Evolutionary conservation across 2,329 filamentous ascomycete genomes (phyloP), one percentile per base, ranked within the genome.

Genomic region (Teratosphaeriaceae sp.): DNA sequence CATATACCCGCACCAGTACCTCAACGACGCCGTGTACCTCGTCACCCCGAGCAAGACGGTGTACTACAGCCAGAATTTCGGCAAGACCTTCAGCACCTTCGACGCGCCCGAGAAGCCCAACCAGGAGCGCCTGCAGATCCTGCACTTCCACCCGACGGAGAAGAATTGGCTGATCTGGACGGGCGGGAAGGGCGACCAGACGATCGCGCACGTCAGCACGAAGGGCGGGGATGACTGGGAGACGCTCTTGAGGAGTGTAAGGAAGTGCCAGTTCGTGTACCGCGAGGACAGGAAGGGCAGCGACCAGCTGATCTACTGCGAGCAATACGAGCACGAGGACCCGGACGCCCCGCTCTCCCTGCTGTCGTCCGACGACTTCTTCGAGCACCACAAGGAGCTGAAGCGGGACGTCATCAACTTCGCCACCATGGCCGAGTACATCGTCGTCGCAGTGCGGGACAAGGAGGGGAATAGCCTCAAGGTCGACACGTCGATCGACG

Each of bases 341-440:
- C 73, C 72, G 16, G 68, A 49, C 22, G 82, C 81, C 27, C 75
- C 80, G 1, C 67, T 84, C 37, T 76, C 84, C 51, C 76, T 98
- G 22, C 65, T 88, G 13, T 84, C 84, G 30, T 95, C 84, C 62
- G 74, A 86, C 33, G 81, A 94, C 56, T 88, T 83, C 66, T 94
- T 94, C 58, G 75, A 82, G 40, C 74, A 79, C 49, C 75, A 81
- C 54, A 69, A 71, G 12, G 70, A 79, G 18, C 74, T 79, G 45
- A 80, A 84, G 60, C 73, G 78, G 19, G 76, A 89, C 46, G 84
- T 95, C 31, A 79, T 84, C 54, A 83, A 84, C 53, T 97, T 94
- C 65, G 90, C 88, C 2, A 94, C 85, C 4, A 97, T 96, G 90
- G 83, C 85, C 29, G 92, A 98, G 62, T 98, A 95, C 63, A 92